Conservation (phyloP, 371 early-diverging fungal species). For the Mucor sp. region DNA sequence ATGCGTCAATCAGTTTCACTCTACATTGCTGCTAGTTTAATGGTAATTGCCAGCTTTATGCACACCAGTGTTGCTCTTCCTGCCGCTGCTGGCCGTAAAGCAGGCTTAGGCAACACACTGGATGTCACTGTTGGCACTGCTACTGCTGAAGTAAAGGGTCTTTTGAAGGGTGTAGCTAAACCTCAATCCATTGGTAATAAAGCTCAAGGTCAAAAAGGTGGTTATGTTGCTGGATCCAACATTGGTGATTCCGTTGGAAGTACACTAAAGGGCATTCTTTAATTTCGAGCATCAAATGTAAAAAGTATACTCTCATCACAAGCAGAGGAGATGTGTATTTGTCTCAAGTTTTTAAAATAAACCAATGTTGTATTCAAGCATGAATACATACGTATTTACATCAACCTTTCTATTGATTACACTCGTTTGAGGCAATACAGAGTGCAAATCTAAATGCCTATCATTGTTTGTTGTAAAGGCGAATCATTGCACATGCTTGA, state of each 20-base stretch:
- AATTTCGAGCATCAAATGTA: background rate
- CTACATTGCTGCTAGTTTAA: background rate
- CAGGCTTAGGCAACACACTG: background rate
- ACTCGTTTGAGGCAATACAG: background rate
- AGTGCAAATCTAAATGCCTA: background rate
- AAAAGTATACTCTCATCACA: background rate
- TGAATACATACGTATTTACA: background rate
- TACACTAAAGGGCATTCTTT: background rate
- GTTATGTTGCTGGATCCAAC: background rate
- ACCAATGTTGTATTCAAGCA: background rate
- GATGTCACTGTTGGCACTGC: background rate
- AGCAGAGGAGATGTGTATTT: background rate
- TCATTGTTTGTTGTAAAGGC: background rate
- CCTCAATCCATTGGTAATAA: background rate
- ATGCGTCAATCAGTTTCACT: conserved; percentile 1
- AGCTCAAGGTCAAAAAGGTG: background rate
- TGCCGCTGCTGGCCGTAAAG: background rate
- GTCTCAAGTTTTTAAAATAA: background rate
- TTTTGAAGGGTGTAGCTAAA: background rate
- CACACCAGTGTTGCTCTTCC: background rate
- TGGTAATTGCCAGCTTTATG: background rate
- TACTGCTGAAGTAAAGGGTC: background rate
- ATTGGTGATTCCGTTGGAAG: background rate
- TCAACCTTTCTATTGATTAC: background rate
- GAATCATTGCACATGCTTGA: background rate